Conservation (phyloP, 2,329 filamentous ascomycete genomes). For the Claviceps fusiformis region DNA sequence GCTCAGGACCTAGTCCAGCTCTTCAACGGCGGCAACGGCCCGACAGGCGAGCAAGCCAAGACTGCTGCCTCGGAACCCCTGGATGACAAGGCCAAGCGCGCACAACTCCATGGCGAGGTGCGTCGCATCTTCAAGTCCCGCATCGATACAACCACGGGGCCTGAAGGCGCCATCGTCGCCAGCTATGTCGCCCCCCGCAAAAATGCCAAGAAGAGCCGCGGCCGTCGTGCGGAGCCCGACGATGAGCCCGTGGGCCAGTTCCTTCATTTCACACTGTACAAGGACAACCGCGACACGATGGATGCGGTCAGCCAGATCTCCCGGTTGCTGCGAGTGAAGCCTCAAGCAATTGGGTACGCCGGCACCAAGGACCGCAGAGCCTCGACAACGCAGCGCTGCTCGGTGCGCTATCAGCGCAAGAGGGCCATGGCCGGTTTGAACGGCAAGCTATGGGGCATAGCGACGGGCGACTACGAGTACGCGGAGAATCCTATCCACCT, state of each 20-base stretch:
- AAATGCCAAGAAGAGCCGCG: slow-evolving; percentile 16
- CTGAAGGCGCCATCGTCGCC: slow-evolving; percentile 48
- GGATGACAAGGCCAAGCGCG: slow-evolving; percentile 31
- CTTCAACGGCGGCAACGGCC: slow-evolving; percentile 23
- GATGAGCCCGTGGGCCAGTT: slow-evolving; percentile 50
- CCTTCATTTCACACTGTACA: slow-evolving; percentile 84
- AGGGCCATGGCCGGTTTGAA: slow-evolving; percentile 54
- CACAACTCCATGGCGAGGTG: slow-evolving; percentile 44
- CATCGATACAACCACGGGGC: slow-evolving; percentile 59
- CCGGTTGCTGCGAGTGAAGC: slow-evolving; percentile 59
- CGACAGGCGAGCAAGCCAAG: slow-evolving; percentile 15
- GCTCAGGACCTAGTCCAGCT: slow-evolving; percentile 27
- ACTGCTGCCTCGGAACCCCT: slow-evolving; percentile 26
- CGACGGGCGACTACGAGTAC: slow-evolving; percentile 73
- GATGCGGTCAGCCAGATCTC: slow-evolving; percentile 69
- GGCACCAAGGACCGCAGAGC: slow-evolving; percentile 86
- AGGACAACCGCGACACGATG: slow-evolving; percentile 96
- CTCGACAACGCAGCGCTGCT: slow-evolving; percentile 72
- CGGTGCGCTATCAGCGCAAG: slow-evolving; percentile 38
- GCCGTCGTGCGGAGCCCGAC: slow-evolving; percentile 12
- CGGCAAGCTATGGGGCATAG: slow-evolving; percentile 45
- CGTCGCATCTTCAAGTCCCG: slow-evolving; percentile 68
- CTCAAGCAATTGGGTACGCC: slow-evolving; percentile 60
- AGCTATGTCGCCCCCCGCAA: slow-evolving; percentile 41
- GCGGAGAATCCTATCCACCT: slow-evolving; percentile 58